Conservation (phyloP, 495 filamentous ascomycete species). For the Parachaetomium inaequale region DNA sequence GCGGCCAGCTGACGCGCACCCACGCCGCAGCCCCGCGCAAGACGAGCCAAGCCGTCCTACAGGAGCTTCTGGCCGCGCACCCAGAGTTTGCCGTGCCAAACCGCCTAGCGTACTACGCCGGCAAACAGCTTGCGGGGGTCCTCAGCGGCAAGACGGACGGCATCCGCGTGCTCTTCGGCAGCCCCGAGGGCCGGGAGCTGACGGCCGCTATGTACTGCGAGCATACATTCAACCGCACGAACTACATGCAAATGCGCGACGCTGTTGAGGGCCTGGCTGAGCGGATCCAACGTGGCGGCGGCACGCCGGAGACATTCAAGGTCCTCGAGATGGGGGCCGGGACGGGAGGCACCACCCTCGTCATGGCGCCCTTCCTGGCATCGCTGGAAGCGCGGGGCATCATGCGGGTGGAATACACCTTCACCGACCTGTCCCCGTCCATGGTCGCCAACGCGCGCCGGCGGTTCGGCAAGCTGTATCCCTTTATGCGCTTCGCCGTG, state of each 20-base stretch:
- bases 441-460: not conserved
- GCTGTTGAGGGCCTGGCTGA: not conserved
- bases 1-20: not conserved
- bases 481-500: conserved; percentile 39
- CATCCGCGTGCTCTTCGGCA: not conserved
- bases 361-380: not conserved
- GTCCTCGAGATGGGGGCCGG: not conserved
- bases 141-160: not conserved
- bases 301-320: not conserved
- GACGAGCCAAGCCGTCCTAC: not conserved
- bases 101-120: not conserved
- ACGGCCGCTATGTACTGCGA: not conserved
- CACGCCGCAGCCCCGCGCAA: not conserved
- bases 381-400: not conserved
- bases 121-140: not conserved
- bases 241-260: not conserved
- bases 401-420: not conserved
- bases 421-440: not conserved
- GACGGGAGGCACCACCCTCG: not conserved
- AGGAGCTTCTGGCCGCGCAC: not conserved
- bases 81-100: not conserved
- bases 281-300: not conserved
- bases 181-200: not conserved
- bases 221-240: not conserved
- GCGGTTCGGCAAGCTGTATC: not conserved